These are phyloP conservation scores for Margaritispora aquatica DNA, from an alignment of 495 filamentous ascomycete genomes.

Conservation along the genomic window DNA sequence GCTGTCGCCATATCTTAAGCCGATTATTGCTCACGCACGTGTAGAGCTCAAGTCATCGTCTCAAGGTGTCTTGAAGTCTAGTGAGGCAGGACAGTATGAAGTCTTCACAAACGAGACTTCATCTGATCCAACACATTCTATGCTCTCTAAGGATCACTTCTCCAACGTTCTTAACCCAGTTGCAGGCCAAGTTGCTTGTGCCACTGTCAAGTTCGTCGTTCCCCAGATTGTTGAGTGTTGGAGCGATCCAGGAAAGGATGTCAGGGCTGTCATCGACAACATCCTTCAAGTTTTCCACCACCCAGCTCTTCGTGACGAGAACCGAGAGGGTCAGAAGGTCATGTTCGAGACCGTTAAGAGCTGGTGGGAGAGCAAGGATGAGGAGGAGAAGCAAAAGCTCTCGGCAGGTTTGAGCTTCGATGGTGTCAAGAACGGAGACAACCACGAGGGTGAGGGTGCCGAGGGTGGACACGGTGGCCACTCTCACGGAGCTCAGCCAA, in stretches of 20 bases:
- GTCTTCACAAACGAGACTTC: slow-evolving; percentile 71
- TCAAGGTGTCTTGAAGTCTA: slow-evolving; percentile 74
- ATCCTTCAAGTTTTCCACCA: slow-evolving; percentile 81
- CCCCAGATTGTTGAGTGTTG: slow-evolving; percentile 79
- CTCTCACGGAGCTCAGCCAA: background rate
- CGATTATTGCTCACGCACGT: slow-evolving; percentile 78
- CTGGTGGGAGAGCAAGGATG: slow-evolving; percentile 68
- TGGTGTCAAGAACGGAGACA: slow-evolving; percentile 46
- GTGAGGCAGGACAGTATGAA: slow-evolving; percentile 68
- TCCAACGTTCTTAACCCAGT: slow-evolving; percentile 76
- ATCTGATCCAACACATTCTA: slow-evolving; percentile 81
- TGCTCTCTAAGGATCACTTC: slow-evolving; percentile 95
- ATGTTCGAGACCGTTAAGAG: slow-evolving; percentile 73
- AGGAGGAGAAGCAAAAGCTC: slow-evolving; percentile 51
- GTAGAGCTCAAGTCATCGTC: slow-evolving; percentile 74
- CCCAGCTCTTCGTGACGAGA: slow-evolving; percentile 61
- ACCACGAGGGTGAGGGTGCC: slow-evolving; percentile 1
- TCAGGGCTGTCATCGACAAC: slow-evolving; percentile 60
- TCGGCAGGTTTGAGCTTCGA: slow-evolving; percentile 65
- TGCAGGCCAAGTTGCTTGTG: slow-evolving; percentile 71
- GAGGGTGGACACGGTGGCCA: background rate
- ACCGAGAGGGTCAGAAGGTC: slow-evolving; percentile 59
- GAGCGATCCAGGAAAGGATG: slow-evolving; percentile 66
- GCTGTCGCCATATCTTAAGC: slow-evolving; percentile 76
- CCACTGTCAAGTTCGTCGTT: slow-evolving; percentile 70